Evolutionary conservation across 2,329 filamentous ascomycete genomes (phyloP), one percentile per base, ranked within the genome.

Genomic region (Xylaria sp.): DNA sequence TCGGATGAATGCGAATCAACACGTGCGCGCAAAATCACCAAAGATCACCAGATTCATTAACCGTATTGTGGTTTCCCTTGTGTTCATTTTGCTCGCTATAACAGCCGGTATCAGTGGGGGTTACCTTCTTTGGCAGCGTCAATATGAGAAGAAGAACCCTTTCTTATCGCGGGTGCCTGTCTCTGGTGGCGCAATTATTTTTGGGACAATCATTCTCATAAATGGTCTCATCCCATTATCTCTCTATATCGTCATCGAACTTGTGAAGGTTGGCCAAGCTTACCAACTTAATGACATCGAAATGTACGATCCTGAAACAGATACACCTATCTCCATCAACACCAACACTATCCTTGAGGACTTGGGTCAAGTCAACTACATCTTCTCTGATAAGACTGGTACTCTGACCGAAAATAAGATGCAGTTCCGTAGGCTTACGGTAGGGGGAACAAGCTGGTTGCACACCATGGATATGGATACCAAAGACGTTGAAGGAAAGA

Each of bases 331-430:
- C 74, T 90, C 93, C 73, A 94, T 94, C 73, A 93, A 95, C 73
- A 98, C 94, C 0, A 97, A 95, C 39, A 98, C 95, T 0, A 98
- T 98, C 77, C 90, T 98, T 70, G 94, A 98, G 77, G 95, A 98
- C 76, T 84, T 98, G 0, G 94, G 94, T 0, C 95, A 98, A 81
- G 89, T 98, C 67, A 92, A 86, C 72, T 96, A 97, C 76, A 88
- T 97, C 23, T 97, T 98, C 75, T 97, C 94, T 0, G 94, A 98
- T 79, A 98, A 98, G 82, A 98, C 94, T 0, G 94, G 94, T 1
- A 98, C 94, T 0, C 83, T 98, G 73, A 98, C 94, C 0, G 94
- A 98, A 75, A 98, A 98, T 73, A 86, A 94, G 8, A 98, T 98
- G 95, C 93, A 94, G 70, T 97, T 98, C 78, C 91, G 94, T 49